Conservation (phyloP, 177 flowering plant species). For the Vitis hybrid region DNA sequence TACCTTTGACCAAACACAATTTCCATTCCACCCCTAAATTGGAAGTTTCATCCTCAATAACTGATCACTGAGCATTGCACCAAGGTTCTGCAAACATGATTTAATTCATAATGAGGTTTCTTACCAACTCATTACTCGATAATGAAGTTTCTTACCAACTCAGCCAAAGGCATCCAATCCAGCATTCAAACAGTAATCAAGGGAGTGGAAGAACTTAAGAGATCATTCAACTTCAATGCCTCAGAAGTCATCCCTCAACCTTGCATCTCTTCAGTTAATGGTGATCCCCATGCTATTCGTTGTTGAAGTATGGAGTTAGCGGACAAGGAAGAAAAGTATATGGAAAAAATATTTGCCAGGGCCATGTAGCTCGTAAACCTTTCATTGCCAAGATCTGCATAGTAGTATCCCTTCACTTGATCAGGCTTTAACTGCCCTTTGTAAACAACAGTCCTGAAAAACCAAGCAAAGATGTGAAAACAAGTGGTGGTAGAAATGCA, state of each 20-base stretch:
- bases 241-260: constrained; percentile 91
- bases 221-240: constrained; percentile 89
- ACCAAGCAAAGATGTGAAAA: background rate
- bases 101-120: constrained; percentile 74
- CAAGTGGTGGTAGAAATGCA: background rate
- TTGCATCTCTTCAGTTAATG: constrained; percentile 68
- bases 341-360: constrained; percentile 89
- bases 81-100: constrained; percentile 83
- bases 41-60: constrained; percentile 47
- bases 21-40: constrained; percentile 40
- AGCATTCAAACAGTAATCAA: constrained; percentile 71
- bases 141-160: constrained; percentile 82
- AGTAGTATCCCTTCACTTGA: constrained; percentile 86
- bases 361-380: constrained; percentile 99
- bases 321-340: constrained; percentile 48
- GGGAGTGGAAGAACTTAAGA: constrained; percentile 82
- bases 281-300: constrained; percentile 64
- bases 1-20: constrained; percentile 51
- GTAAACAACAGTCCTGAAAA: constrained; percentile 89
- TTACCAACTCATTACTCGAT: constrained; percentile 85
- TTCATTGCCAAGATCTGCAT: constrained; percentile 93
- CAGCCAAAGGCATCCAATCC: constrained; percentile 76
- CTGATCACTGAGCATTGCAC: constrained; percentile 56
- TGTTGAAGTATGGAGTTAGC: constrained; percentile 73
- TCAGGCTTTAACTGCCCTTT: constrained; percentile 96